phyloP scores from a whole-genome alignment of 768 basidiomycete genomes.

The Cystofilobasidium ferigula region DNA sequence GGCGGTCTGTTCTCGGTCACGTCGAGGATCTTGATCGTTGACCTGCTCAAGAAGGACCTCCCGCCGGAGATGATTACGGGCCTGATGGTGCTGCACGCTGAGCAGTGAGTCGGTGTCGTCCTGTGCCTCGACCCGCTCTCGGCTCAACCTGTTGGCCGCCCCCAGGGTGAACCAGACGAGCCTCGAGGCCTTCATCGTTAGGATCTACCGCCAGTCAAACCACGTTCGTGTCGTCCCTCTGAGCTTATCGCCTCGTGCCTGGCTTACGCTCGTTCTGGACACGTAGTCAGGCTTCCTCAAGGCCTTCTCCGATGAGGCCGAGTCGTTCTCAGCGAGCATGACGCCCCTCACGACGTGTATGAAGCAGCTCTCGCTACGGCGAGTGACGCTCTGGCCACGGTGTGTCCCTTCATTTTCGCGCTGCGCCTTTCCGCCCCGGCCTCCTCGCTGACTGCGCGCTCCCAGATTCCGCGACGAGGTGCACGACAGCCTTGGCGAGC shows the following conservation, averaged over 20 bases:
- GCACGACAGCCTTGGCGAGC: conserved; percentile 65
- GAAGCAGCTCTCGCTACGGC: conserved; percentile 79
- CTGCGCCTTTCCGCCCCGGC: background rate
- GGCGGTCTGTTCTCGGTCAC: conserved; percentile 88
- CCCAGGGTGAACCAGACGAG: conserved; percentile 75
- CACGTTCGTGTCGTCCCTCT: conserved; percentile 40
- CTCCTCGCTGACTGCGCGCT: background rate
- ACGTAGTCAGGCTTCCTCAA: conserved; percentile 70
- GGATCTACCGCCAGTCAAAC: conserved; percentile 82
- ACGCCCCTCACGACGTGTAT: conserved; percentile 84
- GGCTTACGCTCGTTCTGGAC: background rate
- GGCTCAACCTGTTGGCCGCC: background rate
- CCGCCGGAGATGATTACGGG: conserved; percentile 80
- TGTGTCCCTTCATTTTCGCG: conserved; percentile 33
- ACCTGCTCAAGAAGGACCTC: conserved; percentile 74
- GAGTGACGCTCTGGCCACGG: conserved; percentile 89
- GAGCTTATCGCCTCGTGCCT: background rate
- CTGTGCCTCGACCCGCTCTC: background rate
- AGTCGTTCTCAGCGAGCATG: conserved; percentile 82
- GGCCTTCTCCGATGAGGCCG: conserved; percentile 93
- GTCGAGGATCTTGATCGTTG: conserved; percentile 84
- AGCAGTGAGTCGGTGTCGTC: conserved; percentile 48
- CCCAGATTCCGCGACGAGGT: conserved; percentile 79
- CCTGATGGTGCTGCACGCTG: conserved; percentile 78
- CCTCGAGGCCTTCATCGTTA: conserved; percentile 83